Evolutionary conservation across 768 basidiomycete species (phyloP).

Genomic region (Cystoderma amianthinum): DNA sequence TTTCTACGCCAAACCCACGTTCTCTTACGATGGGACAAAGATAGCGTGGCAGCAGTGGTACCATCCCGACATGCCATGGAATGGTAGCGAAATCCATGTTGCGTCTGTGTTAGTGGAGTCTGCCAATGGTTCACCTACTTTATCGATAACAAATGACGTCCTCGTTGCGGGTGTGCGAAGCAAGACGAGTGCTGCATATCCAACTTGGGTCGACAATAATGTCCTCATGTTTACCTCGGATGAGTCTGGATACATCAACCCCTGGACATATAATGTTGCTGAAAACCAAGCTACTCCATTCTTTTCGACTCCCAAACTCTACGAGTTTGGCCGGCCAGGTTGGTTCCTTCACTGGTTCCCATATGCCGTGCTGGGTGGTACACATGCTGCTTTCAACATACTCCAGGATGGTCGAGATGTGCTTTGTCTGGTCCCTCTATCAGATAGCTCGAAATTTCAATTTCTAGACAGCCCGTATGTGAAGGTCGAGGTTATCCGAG

Average conservation of each 20-base stretch:
- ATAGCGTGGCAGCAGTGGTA: conserved; percentile 64
- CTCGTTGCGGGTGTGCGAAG: conserved; percentile 45
- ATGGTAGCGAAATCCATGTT: conserved; percentile 48
- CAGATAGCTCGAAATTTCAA: conserved; percentile 15
- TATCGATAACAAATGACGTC: conserved; percentile 27
- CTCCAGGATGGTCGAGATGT: conserved; percentile 31
- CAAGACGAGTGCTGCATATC: conserved; percentile 49
- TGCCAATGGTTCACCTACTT: conserved; percentile 7
- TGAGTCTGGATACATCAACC: conserved; percentile 59
- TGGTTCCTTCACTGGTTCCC: conserved; percentile 47
- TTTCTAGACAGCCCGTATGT: conserved; percentile 35
- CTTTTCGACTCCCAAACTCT: conserved; percentile 31
- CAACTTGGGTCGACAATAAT: conserved; percentile 51
- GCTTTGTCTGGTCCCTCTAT: conserved; percentile 32
- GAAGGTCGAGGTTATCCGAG: conserved; percentile 26
- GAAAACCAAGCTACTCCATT: conserved; percentile 25
- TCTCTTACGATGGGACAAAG: conserved; percentile 51
- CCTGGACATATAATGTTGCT: conserved; percentile 43
- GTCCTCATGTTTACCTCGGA: conserved; percentile 61
- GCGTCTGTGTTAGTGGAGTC: conserved; percentile 33
- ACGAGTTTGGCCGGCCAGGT: conserved; percentile 54
- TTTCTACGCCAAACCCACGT: conserved; percentile 58
- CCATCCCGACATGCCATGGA: conserved; percentile 58
- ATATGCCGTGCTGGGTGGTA: conserved; percentile 37
- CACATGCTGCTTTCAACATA: conserved; percentile 28